Conservation (phyloP, 2,329 filamentous ascomycete genomes). For the Canariomyces notabilis region DNA sequence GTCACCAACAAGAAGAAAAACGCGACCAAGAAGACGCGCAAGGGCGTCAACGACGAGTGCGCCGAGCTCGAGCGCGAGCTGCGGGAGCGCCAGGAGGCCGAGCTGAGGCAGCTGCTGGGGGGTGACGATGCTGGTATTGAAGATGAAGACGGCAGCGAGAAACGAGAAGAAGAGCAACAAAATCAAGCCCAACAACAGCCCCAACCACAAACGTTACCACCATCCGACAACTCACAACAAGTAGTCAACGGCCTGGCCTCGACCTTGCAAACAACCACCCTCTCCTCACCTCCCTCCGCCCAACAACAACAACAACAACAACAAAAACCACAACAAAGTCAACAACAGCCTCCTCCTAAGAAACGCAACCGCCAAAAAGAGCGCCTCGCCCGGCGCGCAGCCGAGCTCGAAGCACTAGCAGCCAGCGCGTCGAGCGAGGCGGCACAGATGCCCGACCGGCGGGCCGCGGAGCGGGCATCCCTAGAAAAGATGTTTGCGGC, state of each 20-base stretch:
- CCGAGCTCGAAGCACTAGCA: conserved; percentile 69
- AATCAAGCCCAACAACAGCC: not conserved
- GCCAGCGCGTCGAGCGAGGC: conserved; percentile 71
- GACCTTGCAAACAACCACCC: conserved; percentile 14
- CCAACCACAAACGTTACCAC: not conserved
- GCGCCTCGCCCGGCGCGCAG: conserved; percentile 79
- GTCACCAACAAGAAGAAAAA: conserved; percentile 96
- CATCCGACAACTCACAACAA: too few species aligned
- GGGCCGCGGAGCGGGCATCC: conserved; percentile 61
- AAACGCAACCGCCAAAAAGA: conserved; percentile 92
- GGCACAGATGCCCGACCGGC: conserved; percentile 64
- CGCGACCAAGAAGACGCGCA: conserved; percentile 80
- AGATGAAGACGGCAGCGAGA: conserved; percentile 20
- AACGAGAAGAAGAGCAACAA: not conserved
- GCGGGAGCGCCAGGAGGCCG: conserved; percentile 60
- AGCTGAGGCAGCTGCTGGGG: conserved; percentile 44
- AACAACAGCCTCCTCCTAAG: conserved; percentile 36
- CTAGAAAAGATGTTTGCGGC: conserved; percentile 65
- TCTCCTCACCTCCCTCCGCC: conserved; percentile 19
- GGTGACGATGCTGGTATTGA: conserved; percentile 6
- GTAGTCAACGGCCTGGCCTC: conserved; percentile 7
- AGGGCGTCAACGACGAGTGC: conserved; percentile 71
- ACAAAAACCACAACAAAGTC: conserved; percentile 11
- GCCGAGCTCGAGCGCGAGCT: conserved; percentile 62
- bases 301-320: conserved; percentile 17